Evolutionary conservation across 208 protist species (phyloP).

Genomic region (Acanthamoeba sp.): DNA sequence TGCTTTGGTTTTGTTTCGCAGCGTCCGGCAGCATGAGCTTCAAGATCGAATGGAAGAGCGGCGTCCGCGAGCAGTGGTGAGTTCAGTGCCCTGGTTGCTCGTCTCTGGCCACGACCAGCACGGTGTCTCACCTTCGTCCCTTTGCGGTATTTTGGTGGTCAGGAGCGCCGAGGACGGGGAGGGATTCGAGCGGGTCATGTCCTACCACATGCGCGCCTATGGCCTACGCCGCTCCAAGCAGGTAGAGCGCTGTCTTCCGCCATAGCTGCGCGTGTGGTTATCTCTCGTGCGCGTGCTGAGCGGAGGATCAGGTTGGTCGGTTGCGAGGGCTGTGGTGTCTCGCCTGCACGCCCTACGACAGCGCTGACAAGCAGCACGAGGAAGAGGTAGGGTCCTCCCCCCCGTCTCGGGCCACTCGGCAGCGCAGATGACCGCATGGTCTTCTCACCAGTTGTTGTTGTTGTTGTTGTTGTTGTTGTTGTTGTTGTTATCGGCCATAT

Average conservation of each 20-base stretch:
- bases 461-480: no score
- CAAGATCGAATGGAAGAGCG: slow-evolving; percentile 50
- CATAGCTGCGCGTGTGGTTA: no score
- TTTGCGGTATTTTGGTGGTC: not conserved
- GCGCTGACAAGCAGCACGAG: slow-evolving; percentile 9
- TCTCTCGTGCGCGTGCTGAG: no score
- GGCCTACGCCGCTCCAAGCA: not conserved
- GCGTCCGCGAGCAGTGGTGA: not conserved
- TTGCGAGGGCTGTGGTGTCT: slow-evolving; percentile 19
- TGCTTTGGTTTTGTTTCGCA: no score
- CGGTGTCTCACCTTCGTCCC: no score
- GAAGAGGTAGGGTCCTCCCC: not conserved
- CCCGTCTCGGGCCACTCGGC: not conserved
- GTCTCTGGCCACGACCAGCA: no score
- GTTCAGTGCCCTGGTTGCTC: no score
- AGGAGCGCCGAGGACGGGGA: slow-evolving; percentile 16
- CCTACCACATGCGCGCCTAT: slow-evolving; percentile 30
- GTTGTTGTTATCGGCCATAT: no score
- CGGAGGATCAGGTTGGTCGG: not conserved
- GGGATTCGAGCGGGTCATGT: not conserved
- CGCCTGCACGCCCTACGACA: slow-evolving; percentile 29
- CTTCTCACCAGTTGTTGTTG: no score
- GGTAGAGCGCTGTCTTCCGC: no score
- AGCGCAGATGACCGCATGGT: not conserved
- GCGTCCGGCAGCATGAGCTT: not conserved